A percentile compares a stretch with the other conserved stretches of the same genome.
Conservation (phyloP, 108 stramenopile species). For the Chaetoceros tenuissimus region DNA sequence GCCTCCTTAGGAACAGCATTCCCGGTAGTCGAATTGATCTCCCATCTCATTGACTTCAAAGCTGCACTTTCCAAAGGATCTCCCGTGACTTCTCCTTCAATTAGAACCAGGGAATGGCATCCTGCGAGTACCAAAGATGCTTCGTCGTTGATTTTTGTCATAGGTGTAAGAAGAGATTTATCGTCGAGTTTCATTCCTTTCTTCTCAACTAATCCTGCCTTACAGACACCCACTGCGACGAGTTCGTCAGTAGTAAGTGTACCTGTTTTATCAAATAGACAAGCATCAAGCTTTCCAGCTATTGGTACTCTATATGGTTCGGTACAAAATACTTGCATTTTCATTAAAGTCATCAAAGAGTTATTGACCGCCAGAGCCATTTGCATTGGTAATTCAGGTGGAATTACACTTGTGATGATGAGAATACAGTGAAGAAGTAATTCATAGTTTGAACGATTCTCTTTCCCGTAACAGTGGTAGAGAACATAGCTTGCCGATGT, state of each 20-base stretch:
- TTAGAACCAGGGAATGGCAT: conserved; percentile 83
- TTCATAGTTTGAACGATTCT: conserved; percentile 86
- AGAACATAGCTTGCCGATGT: conserved; percentile 89
- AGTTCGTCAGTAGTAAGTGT: conserved; percentile 96
- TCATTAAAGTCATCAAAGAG: conserved; percentile 94
- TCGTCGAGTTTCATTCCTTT: conserved; percentile 25
- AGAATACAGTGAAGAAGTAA: conserved; percentile 91
- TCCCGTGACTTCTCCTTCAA: conserved; percentile 83
- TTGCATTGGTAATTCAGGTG: conserved; percentile 96
- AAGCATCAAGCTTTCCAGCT: conserved; percentile 91
- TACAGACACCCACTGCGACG: conserved; percentile 88
- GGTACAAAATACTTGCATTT: conserved; percentile 93
- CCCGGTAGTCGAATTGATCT: conserved; percentile 37
- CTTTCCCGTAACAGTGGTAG: conserved; percentile 81
- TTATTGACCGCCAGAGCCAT: conserved; percentile 98
- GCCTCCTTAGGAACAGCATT: conserved; percentile 36
- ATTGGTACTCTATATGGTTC: conserved; percentile 94
- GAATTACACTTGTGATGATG: conserved; percentile 94
- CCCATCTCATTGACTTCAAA: conserved; percentile 79
- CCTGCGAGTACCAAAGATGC: conserved; percentile 80
- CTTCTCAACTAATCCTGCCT: conserved; percentile 13
- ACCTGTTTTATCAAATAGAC: conserved; percentile 97
- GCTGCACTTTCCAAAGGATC: conserved; percentile 88
- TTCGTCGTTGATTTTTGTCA: conserved; percentile 53
- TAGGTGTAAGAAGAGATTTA: conserved; percentile 49